Evolutionary conservation across 1,284 basidiomycete genomes (phyloP), one percentile per base, ranked within the genome.

Genomic region (Mixia osmundae): DNA sequence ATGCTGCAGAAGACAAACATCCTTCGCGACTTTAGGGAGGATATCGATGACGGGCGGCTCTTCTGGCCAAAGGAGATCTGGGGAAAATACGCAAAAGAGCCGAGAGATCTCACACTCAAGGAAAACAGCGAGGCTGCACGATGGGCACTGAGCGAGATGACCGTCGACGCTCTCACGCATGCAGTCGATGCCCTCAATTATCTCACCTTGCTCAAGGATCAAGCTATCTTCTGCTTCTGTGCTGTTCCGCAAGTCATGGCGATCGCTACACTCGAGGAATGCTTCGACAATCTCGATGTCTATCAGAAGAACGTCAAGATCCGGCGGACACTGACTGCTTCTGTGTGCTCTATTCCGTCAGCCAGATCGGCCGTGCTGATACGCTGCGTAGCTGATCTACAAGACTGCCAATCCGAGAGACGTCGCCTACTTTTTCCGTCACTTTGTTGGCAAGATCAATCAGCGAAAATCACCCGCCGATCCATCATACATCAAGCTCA

Each of bases 1-100:
- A 66, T 95, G 37, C 67, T 99, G 9, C 91, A 97, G 58, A 99
- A 99, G 62, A 94, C 85, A 26, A 97, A 97, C 61, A 94, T 97
- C 56, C 79, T 85, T 44, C 74, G 89, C 39, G 91, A 99, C 57
- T 82, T 75, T 59, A 71, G 79, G 30, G 89, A 99, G 58, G 91
- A 99, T 55, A 68, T 72, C 9, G 73, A 85, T 30, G 68, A 89
- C 35, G 64, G 66, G 9, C 69, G 89, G 27, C 78, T 70, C 52
- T 97, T 97, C 63, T 99, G 91, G 89, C 91, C 89, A 0, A 67
- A 67, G 36, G 80, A 85, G 52, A 80, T 95, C 41, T 97, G 83
- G 83, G 71, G 66, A 15, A 50, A 56, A 36, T 59, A 62, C 44
- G 58, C 83, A 58, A 57, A 59, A 34, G 66, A 76, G 40, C 66